Conservation (phyloP, 495 filamentous ascomycete genomes). For the Neurospora discreta region DNA sequence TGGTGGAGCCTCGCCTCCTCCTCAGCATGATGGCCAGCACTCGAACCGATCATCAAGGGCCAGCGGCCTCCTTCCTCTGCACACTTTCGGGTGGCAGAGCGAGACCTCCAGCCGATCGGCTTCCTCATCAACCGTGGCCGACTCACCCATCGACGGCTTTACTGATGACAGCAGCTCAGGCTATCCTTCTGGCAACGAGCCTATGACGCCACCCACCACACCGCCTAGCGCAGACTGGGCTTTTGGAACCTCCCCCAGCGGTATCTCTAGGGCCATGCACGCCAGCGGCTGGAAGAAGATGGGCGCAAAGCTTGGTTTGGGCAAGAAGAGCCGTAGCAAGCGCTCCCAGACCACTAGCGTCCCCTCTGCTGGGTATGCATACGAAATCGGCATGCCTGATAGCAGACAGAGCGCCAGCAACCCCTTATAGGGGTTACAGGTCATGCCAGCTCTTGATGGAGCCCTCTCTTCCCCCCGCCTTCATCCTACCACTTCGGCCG, state of each 20-base stretch:
- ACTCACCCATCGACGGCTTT: constrained; percentile 26
- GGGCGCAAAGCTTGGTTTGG: constrained; percentile 63
- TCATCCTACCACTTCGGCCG: constrained; percentile 3
- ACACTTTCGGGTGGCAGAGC: constrained; percentile 28
- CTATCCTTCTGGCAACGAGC: constrained; percentile 45
- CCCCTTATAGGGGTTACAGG: constrained; percentile 44
- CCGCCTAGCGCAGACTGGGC: constrained; percentile 58
- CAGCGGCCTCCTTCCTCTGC: constrained; percentile 31
- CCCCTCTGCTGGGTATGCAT: constrained; percentile 18
- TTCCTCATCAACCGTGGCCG: constrained; percentile 24
- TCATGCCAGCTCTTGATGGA: constrained; percentile 32
- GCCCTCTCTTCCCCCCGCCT: constrained; percentile 20
- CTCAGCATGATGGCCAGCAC: constrained; percentile 16
- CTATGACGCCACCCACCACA: constrained; percentile 83
- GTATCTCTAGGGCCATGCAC: constrained; percentile 40
- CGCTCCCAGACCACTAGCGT: constrained; percentile 28
- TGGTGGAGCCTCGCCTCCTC: neutral
- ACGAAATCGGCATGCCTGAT: constrained; percentile 16
- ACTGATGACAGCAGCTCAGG: constrained; percentile 43
- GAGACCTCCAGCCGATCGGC: constrained; percentile 25
- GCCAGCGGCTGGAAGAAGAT: constrained; percentile 74
- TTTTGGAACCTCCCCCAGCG: constrained; percentile 37
- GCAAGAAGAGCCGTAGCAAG: constrained; percentile 41
- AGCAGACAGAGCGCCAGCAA: constrained; percentile 21
- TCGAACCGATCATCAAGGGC: constrained; percentile 30